Evolutionary conservation across 495 filamentous ascomycete genomes (phyloP), one percentile per base, ranked within the genome.

Genomic region (Aspergillus biplanus): DNA sequence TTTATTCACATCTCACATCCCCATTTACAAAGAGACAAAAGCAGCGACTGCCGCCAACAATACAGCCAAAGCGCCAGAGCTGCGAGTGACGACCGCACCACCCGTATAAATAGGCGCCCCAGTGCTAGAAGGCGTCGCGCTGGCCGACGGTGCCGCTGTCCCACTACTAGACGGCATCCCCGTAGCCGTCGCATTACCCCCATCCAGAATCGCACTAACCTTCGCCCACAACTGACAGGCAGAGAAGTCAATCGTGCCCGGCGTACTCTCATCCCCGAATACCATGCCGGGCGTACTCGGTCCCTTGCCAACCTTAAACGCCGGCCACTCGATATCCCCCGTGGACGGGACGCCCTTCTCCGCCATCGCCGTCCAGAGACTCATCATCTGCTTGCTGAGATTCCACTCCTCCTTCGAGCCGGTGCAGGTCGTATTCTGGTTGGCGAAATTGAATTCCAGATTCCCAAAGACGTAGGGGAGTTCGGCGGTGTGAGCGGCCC

Each of bases 291-390:
- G 63, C 8, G 37, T 39, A 44, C 57, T 67, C 16, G 48, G 8
- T 8, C 61, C 55, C 44, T 53, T 55, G 35, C 59, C 55, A 35
- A 62, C 56, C 6, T 59, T 47, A 47, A 71, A 78, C 16, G 47
- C 33, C 50, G 77, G 74, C 75, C 75, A 79, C 33, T 62, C 18
- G 32, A 70, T 69, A n/a, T 27, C 72, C 3, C 59, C 65, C 3
- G 62, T 66, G 9, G 64, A 67, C 12, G 70, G 71, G n/a, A 49
- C 53, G 27, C 62, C 74, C 12, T 62, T 65, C 46, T 63, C 63
- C 8, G 77, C 75, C 77, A 81, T 78, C 15, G 70, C 67, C 8
- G 67, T 75, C 77, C 77, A 80, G 5, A 73, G 63, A 13, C 65
- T 68, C 50, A 73, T 73, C 67, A 81, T 70, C 33, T 70, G 52